These are phyloP conservation scores for Microbotryum scabiosae DNA, from an alignment of 1,284 basidiomycete species.

Conservation along the genomic window DNA sequence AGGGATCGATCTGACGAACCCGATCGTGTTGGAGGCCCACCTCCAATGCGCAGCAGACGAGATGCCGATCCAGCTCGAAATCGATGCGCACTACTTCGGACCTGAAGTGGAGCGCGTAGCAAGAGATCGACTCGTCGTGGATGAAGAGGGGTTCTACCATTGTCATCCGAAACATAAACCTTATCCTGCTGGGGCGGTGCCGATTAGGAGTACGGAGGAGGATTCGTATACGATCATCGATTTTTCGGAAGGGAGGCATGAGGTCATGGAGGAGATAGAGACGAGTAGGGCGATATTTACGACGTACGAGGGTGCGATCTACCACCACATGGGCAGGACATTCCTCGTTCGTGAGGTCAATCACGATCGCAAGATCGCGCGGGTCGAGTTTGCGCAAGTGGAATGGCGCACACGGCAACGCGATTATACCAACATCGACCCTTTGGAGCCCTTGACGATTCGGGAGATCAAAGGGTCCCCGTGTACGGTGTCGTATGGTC, in stretches of 20 bases:
- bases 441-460: constrained; percentile 67
- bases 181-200: constrained; percentile 62
- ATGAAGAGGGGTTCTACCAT: constrained; percentile 66
- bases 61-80: constrained; percentile 59
- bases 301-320: constrained; percentile 54
- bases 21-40: constrained; percentile 70
- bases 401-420: constrained; percentile 67
- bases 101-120: constrained; percentile 43
- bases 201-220: constrained; percentile 68
- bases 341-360: constrained; percentile 66
- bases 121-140: constrained; percentile 51
- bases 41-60: constrained; percentile 81
- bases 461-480: constrained; percentile 56
- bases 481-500: constrained; percentile 61
- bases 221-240: constrained; percentile 71
- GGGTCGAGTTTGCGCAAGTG: constrained; percentile 62
- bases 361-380: constrained; percentile 68
- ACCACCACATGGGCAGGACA: constrained; percentile 70
- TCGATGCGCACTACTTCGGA: constrained; percentile 69
- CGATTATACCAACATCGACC: constrained; percentile 54
- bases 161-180: constrained; percentile 67
- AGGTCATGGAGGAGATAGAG: constrained; percentile 77
- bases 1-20: constrained; percentile 63
- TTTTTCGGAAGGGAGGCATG: constrained; percentile 45
- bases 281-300: constrained; percentile 76